A percentile compares a stretch with the other conserved stretches of the same genome.
Evolutionary conservation across 768 basidiomycete species (phyloP).

Genomic region (Trametes maxima): DNA sequence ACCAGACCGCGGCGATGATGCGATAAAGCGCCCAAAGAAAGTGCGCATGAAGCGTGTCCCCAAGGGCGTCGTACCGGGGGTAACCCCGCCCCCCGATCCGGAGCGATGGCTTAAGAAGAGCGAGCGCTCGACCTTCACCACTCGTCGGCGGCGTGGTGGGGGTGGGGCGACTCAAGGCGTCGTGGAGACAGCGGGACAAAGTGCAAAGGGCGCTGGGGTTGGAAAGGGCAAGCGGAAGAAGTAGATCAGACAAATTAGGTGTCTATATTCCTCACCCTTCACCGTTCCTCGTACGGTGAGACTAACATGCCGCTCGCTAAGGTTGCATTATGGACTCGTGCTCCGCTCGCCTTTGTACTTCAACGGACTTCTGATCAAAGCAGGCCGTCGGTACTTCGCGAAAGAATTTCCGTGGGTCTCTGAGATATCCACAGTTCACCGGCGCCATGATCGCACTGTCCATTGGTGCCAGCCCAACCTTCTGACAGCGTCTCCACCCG

Average conservation of each 20-base stretch:
- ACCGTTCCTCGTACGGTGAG: not conserved
- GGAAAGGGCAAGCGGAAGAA: slow-evolving; percentile 63
- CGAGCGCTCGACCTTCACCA: slow-evolving; percentile 62
- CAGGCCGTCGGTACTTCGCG: not conserved
- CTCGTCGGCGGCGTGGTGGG: slow-evolving; percentile 51
- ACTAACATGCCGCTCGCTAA: not conserved
- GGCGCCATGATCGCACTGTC: not conserved
- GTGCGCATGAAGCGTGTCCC: slow-evolving; percentile 71
- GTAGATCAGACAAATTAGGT: slow-evolving; percentile 36
- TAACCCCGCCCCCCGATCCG: slow-evolving; percentile 82
- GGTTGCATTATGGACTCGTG: slow-evolving; percentile 20
- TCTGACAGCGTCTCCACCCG: not conserved
- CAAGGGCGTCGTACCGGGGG: slow-evolving; percentile 72
- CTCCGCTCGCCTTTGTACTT: slow-evolving; percentile 8
- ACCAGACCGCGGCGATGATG: slow-evolving; percentile 29
- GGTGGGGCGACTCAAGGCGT: slow-evolving; percentile 71
- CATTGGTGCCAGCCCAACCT: not conserved
- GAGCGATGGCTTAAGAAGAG: slow-evolving; percentile 90
- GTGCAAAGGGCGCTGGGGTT: slow-evolving; percentile 38
- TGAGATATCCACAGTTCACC: not conserved
- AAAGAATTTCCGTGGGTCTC: not conserved
- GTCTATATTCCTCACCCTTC: not conserved
- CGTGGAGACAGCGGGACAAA: slow-evolving; percentile 43
- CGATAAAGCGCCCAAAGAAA: slow-evolving; percentile 39
- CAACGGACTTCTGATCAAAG: slow-evolving; percentile 5